Percentiles rank a stretch among this genome's conserved stretches.
Conservation (phyloP, 495 filamentous ascomycete genomes). For the Hypoxylon fragiforme region DNA sequence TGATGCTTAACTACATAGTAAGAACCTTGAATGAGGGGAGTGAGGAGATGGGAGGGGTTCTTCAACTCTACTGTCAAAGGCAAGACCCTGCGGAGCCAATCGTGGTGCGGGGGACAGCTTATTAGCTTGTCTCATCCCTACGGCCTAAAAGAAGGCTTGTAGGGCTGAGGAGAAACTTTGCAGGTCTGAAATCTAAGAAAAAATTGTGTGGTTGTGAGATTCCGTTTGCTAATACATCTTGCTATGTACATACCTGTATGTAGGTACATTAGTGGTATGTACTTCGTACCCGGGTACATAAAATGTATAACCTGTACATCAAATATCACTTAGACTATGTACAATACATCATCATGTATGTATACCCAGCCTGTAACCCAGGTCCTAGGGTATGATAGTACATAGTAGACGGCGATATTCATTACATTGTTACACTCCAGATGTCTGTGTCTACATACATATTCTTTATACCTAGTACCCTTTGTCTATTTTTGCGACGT, state of each 20-base stretch:
- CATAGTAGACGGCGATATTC: no score
- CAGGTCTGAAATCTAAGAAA: background rate
- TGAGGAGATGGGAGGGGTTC: conserved; percentile 15
- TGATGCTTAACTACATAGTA: no score
- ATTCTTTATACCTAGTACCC: background rate
- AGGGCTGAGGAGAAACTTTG: conserved; percentile 26
- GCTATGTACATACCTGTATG: background rate
- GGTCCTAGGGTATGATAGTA: no score
- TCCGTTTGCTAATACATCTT: no score
- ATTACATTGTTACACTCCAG: no score
- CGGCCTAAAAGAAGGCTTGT: conserved; percentile 17
- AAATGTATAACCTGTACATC: no score
- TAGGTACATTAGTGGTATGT: background rate
- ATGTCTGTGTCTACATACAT: no score
- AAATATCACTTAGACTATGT: no score
- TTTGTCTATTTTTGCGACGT: background rate
- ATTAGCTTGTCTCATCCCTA: conserved; percentile 20
- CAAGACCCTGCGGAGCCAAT: conserved; percentile 32
- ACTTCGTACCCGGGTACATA: no score
- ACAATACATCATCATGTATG: no score
- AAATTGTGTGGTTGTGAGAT: conserved; percentile 4
- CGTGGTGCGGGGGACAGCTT: background rate
- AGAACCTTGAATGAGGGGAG: conserved; percentile 15
- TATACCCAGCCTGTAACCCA: no score
- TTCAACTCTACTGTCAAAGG: conserved; percentile 15